These are phyloP conservation scores for Nicotiana paniculata DNA, from an alignment of 257 asterid genomes.

Conservation along the genomic window DNA sequence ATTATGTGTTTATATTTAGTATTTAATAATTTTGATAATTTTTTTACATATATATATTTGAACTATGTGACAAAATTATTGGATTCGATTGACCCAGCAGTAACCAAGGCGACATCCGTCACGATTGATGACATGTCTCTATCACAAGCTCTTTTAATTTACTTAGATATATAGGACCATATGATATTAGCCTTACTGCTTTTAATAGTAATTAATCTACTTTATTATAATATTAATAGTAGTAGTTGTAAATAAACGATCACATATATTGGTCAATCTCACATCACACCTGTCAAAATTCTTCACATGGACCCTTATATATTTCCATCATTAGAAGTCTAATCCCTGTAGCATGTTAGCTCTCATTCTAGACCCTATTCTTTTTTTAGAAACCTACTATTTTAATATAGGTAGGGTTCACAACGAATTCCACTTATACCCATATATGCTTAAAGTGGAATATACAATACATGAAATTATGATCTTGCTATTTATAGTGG, in stretches of 20 bases:
- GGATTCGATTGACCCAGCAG: too few relatives aligned
- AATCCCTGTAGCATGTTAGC: background rate
- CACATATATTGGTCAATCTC: background rate
- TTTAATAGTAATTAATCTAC: background rate
- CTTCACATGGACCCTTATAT: background rate
- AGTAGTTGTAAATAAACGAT: background rate
- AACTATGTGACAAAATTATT: too few relatives aligned
- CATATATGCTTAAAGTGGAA: too few relatives aligned
- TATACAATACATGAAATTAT: too few relatives aligned
- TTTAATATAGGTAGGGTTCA: too few relatives aligned
- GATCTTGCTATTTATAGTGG: too few relatives aligned
- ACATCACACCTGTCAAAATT: background rate
- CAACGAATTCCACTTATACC: too few relatives aligned
- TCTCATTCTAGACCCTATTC: background rate
- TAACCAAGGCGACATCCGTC: too few relatives aligned
- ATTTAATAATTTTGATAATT: too few relatives aligned
- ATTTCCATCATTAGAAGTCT: constrained; percentile 13
- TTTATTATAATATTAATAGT: too few relatives aligned
- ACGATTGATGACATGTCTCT: constrained; percentile 21
- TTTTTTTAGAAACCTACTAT: background rate
- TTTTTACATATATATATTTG: too few relatives aligned
- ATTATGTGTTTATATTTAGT: too few relatives aligned
- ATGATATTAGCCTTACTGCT: background rate
- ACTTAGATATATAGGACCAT: constrained; percentile 10
- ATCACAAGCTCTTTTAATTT: constrained; percentile 13